Evolutionary conservation across 2,329 filamentous ascomycete genomes (phyloP).

Genomic region (Cylindrodendrum hubeiense): DNA sequence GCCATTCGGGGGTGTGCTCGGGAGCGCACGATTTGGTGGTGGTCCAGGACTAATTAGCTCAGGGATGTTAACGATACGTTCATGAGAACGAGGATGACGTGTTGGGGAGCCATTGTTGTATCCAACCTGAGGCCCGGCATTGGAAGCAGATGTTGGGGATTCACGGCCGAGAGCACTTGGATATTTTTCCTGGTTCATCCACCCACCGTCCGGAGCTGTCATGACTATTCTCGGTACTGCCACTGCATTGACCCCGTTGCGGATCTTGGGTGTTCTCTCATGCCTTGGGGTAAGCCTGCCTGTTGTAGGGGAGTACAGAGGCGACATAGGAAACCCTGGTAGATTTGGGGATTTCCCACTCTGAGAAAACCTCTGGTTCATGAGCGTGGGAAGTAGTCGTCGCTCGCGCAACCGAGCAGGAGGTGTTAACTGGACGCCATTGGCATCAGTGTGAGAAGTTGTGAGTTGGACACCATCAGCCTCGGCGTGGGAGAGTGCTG

Average conservation of each 20-base stretch:
- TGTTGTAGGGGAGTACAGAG: conserved; percentile 52
- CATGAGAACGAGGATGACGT: conserved; percentile 25
- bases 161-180: conserved; percentile 16
- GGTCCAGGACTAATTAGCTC: conserved; percentile 53
- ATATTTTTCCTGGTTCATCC: conserved; percentile 5
- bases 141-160: conserved; percentile 21
- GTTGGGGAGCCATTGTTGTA: conserved; percentile 27
- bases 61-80: conserved; percentile 30
- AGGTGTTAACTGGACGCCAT: conserved; percentile 53
- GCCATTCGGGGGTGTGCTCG: conserved; percentile 33
- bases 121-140: not conserved
- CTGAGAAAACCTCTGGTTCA: conserved; percentile 8
- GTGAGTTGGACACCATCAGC: conserved; percentile 45
- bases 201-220: conserved; percentile 28
- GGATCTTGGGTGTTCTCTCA: conserved; percentile 37
- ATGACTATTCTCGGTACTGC: conserved; percentile 34
- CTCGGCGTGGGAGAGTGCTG: conserved; percentile 45
- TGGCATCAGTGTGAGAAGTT: conserved; percentile 39
- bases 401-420: conserved; percentile 63
- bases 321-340: conserved; percentile 51
- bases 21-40: conserved; percentile 58
- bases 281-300: conserved; percentile 52
- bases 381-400: conserved; percentile 52
- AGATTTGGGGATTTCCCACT: conserved; percentile 21
- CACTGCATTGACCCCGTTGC: conserved; percentile 25